Base-by-base conservation (phyloP, 768 basidiomycete genomes). In the Panellus pusillus region DNA sequence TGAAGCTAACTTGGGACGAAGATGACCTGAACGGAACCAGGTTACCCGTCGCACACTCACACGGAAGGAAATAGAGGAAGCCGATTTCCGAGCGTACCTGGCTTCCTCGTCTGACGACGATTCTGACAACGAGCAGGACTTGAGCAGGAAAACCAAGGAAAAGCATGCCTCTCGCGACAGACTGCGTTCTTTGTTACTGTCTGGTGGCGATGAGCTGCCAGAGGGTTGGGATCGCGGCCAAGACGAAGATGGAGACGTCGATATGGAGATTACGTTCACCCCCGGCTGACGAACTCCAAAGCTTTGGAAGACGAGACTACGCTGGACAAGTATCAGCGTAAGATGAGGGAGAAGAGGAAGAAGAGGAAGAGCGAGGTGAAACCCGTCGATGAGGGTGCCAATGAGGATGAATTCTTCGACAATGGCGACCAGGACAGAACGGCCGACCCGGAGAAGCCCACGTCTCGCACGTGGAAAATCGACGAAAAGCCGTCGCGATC, bases 1-100 rank as follows among this genome's bases (percentile, higher is more conserved):
- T 98, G 55, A 97, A 92, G 65, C 80, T 98, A 29, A 97, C 95
- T 5, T 99, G 97, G 97, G 97, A 99, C 61, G 91, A 94, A 50
- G 97, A 98, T 68, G 95, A 98, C 61, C 91, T 0, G 89, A 94
- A 64, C 87, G 96, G 37, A 80, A 78, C 52, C 84, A 83, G 40
- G 63, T 94, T 44, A 92, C 94, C 1, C 84, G 93, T 42, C 87
- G 93, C 18, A 75, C 76, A 1, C 74, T 97, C 38, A 83, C 90
- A 0, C 79, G 81, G 48, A 86, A 93, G 65, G 93, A 98, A 66
- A 87, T 98, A 24, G 94, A 97, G 44, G 89, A 95, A 54, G 83
- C 83, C 50, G 94, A 98, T 64, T 98, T 96, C 76, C 83, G 78
- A 47, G 88, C 85, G 20, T 89, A 84, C 65, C 71, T 90, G 12